Evolutionary conservation across 192 early-diverging fungal species (phyloP), one percentile per base, ranked within the genome.

Genomic region (Podila epigama): DNA sequence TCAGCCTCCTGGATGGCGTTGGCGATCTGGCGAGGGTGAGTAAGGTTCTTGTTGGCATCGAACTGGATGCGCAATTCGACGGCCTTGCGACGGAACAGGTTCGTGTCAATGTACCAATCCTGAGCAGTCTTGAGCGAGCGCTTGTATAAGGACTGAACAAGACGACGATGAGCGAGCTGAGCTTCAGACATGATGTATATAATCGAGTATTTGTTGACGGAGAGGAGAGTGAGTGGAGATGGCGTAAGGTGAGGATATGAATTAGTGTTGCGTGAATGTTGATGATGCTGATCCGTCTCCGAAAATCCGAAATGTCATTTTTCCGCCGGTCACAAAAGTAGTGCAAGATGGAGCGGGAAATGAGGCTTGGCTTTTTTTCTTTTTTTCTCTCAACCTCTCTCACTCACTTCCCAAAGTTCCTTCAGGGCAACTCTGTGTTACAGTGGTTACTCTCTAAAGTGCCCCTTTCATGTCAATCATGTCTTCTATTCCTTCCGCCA

Each of bases 51-150:
- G 80, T 94, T 95, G 48, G 81, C 84, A 66, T 97, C 95, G 67
- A 98, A 98, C 67, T 89, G 81, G 31, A 87, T 86, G 35, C 96
- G 86, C 80, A 98, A 93, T 59, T 93, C 86, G 63, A 96, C 62
- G 41, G 91, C 87, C 81, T 93, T 93, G 62, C 92, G 88, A 40
- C 96, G 89, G 87, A 83, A 94, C 50, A 91, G 80, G 41, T 78
- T 75, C 53, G 92, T 89, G 75, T 92, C 89, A 72, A 93, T 92
- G 81, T 93, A 93, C 96, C 96, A 98, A 84, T 97, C 94, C 52
- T 87, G 81, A 15, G 92, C 86, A 33, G 91, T 86, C 73, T 90
- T 88, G 50, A 98, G 90, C 15, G 94, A 91, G 50, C 90, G 86
- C 77, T 87, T 89, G 89, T 96, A 98, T 51, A 98, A 85, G 32